A percentile compares a stretch with the other conserved stretches of the same genome.
Conservation (phyloP, 1,284 basidiomycete species). For the Malassezia yamatoensis region DNA sequence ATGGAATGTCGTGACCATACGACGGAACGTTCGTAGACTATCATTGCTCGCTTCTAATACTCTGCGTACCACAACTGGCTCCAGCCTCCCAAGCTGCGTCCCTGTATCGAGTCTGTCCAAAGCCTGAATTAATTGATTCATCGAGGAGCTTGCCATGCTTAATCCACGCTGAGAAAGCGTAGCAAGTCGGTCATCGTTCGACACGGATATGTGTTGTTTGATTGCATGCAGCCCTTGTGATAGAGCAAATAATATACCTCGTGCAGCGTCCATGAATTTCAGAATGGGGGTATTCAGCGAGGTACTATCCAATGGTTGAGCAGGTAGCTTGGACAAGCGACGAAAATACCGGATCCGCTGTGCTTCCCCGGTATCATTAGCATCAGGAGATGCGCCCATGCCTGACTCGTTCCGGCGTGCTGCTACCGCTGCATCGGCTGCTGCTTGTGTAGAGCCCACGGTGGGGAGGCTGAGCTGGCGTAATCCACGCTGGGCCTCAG, state of each 20-base stretch:
- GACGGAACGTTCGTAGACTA: conserved; percentile 72
- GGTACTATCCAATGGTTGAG: conserved; percentile 57
- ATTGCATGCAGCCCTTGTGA: conserved; percentile 84
- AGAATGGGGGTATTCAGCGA: conserved; percentile 65
- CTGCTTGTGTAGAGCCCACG: conserved; percentile 31
- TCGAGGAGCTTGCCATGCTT: conserved; percentile 62
- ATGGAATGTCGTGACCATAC: conserved; percentile 70
- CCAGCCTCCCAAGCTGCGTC: conserved; percentile 62
- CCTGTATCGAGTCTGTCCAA: conserved; percentile 84
- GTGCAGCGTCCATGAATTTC: conserved; percentile 70
- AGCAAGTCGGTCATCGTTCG: conserved; percentile 68
- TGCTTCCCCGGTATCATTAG: conserved; percentile 53
- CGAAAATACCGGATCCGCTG: conserved; percentile 84
- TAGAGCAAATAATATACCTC: conserved; percentile 82
- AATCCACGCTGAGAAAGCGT: conserved; percentile 32
- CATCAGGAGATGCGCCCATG: conserved; percentile 47
- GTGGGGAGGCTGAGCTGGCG: conserved; percentile 35
- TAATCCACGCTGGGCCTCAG: conserved; percentile 17
- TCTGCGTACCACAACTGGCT: conserved; percentile 60
- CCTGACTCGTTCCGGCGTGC: conserved; percentile 15
- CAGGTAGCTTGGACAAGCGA: conserved; percentile 64
- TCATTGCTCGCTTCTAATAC: conserved; percentile 77
- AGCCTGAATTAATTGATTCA: conserved; percentile 73
- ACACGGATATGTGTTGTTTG: conserved; percentile 75
- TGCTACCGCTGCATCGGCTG: conserved; percentile 33